Evolutionary conservation across 2,329 filamentous ascomycete genomes (phyloP).

Genomic region (Trichoderma gracile): DNA sequence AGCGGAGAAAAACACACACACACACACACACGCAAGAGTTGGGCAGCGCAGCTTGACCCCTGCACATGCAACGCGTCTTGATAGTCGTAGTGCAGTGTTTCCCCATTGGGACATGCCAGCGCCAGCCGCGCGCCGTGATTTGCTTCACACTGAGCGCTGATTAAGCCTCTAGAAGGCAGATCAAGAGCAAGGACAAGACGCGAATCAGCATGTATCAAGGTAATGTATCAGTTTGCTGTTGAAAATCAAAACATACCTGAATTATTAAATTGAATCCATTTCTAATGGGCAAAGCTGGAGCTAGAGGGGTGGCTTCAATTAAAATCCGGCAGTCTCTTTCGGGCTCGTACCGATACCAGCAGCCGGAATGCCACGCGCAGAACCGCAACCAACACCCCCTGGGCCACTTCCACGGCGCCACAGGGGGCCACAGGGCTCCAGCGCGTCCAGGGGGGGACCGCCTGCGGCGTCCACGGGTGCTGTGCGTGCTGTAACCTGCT

Average conservation of each 20-base stretch:
- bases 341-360: conserved; percentile 11
- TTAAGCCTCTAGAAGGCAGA: too few species aligned
- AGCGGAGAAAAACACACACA: neutral
- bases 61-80: conserved; percentile 39
- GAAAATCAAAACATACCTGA: too few species aligned
- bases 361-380: neutral
- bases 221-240: too few species aligned
- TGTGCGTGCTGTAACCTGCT: conserved; percentile 23
- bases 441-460: conserved; percentile 12
- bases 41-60: conserved; percentile 3
- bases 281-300: neutral
- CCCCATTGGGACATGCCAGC: conserved; percentile 36
- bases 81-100: conserved; percentile 38
- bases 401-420: neutral
- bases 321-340: neutral
- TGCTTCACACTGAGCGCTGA: conserved; percentile 30
- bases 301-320: conserved; percentile 7
- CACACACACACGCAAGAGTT: neutral
- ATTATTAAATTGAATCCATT: neutral
- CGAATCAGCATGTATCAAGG: neutral
- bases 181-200: conserved; percentile 12
- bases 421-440: conserved; percentile 5
- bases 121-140: conserved; percentile 38
- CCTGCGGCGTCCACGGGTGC: conserved; percentile 4
- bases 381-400: neutral